Evolutionary conservation across 2,329 filamentous ascomycete species (phyloP).

Genomic region (Penicillium sp.): DNA sequence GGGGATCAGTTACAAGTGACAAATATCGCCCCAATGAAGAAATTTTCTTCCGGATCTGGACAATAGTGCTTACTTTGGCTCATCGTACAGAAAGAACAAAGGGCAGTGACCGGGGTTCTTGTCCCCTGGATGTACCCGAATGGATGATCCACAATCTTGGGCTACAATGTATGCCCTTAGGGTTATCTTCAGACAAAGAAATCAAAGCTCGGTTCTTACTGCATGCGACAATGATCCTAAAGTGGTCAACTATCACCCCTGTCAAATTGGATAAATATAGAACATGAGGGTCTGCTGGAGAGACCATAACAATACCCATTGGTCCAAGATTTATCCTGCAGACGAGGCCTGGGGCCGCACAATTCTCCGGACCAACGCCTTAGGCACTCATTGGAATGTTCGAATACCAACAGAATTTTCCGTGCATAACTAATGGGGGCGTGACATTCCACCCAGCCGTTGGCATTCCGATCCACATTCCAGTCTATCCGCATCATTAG

Average conservation of each 20-base stretch:
- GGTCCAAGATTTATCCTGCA: conserved; percentile 12
- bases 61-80: background rate
- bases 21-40: background rate
- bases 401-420: conserved; percentile 24
- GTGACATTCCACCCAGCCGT: conserved; percentile 34
- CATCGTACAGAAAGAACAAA: background rate
- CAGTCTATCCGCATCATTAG: conserved; percentile 18
- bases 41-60: background rate
- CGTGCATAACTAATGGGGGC: conserved; percentile 33
- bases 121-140: background rate
- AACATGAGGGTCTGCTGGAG: conserved; percentile 6
- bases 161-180: background rate
- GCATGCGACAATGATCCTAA: background rate
- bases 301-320: conserved; percentile 4
- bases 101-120: background rate
- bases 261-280: conserved; percentile 21
- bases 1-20: background rate
- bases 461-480: conserved; percentile 30
- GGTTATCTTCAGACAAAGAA: background rate
- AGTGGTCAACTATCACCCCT: background rate
- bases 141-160: background rate
- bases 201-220: background rate
- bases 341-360: conserved; percentile 1
- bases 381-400: conserved; percentile 15
- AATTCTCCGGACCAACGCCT: background rate